phyloP scores from a whole-genome alignment of 345 rosid genomes.

The Brassica juncea region DNA sequence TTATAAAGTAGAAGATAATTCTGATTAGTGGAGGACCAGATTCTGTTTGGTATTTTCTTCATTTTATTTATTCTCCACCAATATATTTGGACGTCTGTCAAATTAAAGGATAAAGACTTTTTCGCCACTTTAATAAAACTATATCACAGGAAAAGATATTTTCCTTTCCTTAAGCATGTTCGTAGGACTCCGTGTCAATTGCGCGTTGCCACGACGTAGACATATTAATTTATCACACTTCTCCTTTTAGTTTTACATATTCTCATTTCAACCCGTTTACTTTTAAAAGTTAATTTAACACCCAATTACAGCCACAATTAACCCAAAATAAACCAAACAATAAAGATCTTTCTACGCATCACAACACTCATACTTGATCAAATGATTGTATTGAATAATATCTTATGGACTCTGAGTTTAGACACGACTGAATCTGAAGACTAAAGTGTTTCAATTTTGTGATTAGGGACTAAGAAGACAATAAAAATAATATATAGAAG shows the following conservation, averaged over 20 bases:
- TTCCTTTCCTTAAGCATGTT: background rate
- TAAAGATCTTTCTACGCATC: too few species aligned
- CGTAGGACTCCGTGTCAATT: background rate
- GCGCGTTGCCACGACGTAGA: background rate
- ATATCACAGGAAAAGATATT: background rate
- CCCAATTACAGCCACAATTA: background rate
- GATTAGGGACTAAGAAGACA: conserved; percentile 1
- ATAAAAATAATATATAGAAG: background rate
- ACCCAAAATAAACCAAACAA: too few species aligned
- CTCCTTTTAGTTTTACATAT: background rate
- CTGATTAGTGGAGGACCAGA: background rate
- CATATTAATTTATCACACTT: background rate
- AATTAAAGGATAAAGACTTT: background rate
- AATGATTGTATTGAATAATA: too few species aligned
- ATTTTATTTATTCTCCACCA: background rate
- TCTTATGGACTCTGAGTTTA: background rate
- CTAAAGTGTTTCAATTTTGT: background rate
- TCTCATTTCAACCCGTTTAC: background rate
- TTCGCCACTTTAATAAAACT: background rate
- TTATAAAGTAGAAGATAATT: background rate
- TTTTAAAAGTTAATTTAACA: background rate
- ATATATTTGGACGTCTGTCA: background rate
- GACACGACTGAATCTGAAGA: background rate
- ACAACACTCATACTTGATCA: too few species aligned
- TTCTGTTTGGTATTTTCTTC: too few species aligned